Base-by-base conservation (phyloP, 805 yeast genomes). In the Candida rishiriensis region DNA sequence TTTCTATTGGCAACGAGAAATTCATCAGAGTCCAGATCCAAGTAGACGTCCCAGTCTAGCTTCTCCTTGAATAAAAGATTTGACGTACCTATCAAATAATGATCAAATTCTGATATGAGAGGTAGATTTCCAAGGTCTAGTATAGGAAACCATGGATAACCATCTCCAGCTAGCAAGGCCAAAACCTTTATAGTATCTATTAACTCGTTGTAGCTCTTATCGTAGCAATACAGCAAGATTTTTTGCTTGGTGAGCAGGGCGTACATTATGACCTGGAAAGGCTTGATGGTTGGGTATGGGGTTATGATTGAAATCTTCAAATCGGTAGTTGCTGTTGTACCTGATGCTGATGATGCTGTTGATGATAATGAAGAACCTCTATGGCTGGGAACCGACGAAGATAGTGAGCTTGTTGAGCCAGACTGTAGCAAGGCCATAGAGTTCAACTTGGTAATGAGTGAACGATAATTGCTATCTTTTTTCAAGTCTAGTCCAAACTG, bases 51-150 rank as follows among this genome's bases (percentile, higher is more conserved):
- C 84, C 85, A 83, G 17, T 46, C 47, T 7, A 58, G 69, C 44
- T 73, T 73, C 29, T 75, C 70, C 53, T 78, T 79, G 56, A 84
- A 76, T 34, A 81, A 73, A 13, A 83, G 76, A 56, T 84, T 84
- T 34, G 83, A 78, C 3, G 88, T 82, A 3, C 91, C 91, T 2
- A 85, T 73, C 39, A 84, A 63, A 52, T 68, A 78, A 28, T 64
- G 65, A 29, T 53, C 66, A 48, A 65, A 70, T 41, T 56, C 63
- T 47, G 69, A 68, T 40, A 80, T 59, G 1, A 73, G 50, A 46
- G 78, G 81, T 36, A 81, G 64, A 47, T 79, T 73, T 2, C 83
- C 76, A 1, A 82, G 74, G 50, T 83, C 89, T 35, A 81, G 65
- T 29, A 79, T 72, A 2, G 89, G 89, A 39, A 54, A 55, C 34